Base-by-base conservation (phyloP, 352 stramenopile species). In the Pythium dissotocum region DNA sequence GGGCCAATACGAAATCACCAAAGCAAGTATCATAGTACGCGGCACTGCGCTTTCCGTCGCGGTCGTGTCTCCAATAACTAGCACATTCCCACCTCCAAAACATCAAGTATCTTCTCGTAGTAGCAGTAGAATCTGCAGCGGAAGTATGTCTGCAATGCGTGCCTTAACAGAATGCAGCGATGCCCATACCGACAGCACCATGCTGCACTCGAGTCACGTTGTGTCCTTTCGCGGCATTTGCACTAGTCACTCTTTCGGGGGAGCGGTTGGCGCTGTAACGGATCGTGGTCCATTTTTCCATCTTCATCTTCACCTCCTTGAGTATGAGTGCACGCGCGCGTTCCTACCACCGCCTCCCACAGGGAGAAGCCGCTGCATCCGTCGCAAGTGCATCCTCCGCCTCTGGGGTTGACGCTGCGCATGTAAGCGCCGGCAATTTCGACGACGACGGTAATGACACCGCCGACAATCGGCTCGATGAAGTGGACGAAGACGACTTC, bases 21-120 rank as follows among this genome's bases (percentile, higher is more conserved):
- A 71, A 72, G 63, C 52, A 72, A 90, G 82, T 67, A 92, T 92
- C 84, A 92, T 92, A 92, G 84, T 92, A 92, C 84, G 72, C 80
- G 80, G 76, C 75, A 77, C 58, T 61, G 77, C 79, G 80, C 77
- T 68, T 70, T 76, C 70, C 24, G 80, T 80, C 82, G 83, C 77
- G 69, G 73, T 87, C 76, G 84, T 89, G 84, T 89, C 84, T 92
- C 84, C 84, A 92, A 83, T 90, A 65, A 76, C 84, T 89, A 68
- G 71, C 58, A 90, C 82, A 92, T 59, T 73, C 65, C 55, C 18
- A 18, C 49, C n/a, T 24, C 4, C 14, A 57, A 55, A 55, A 3
- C 14, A 33, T 58, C 26, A 42, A 18, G 21, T 14, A 5, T 16
- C 6, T 18, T 32, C 21, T 65, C 40, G 60, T 36, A 56, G 56